These are phyloP conservation scores for Plasmodium inui DNA, from an alignment of 169 alveolate species.

Conservation along the genomic window DNA sequence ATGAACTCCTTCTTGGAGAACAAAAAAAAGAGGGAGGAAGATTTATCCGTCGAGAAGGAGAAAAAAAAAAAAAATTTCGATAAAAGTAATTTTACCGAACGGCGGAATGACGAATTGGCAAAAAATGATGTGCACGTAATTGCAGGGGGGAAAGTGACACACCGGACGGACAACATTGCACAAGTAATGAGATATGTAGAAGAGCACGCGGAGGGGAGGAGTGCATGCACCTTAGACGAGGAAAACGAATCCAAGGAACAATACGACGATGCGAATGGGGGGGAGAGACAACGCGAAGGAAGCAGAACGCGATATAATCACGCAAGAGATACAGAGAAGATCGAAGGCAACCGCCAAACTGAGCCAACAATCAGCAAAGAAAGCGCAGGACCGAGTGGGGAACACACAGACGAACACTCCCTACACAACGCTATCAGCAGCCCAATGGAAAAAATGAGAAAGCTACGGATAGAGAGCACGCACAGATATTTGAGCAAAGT, in stretches of 20 bases:
- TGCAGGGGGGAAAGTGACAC: not conserved
- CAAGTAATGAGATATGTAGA: not conserved
- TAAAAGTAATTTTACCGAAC: constrained; percentile 33
- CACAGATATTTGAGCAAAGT: constrained; percentile 22
- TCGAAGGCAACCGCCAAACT: not conserved
- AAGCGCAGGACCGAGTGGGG: not conserved
- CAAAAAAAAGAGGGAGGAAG: constrained; percentile 26
- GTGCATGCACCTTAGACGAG: not conserved
- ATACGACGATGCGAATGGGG: not conserved
- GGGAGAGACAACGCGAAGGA: not conserved
- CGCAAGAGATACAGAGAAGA: not conserved
- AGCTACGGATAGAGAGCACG: constrained; percentile 8
- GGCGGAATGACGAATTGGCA: not conserved
- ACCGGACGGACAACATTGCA: not conserved
- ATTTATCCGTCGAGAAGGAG: not conserved
- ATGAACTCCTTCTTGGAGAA: not conserved
- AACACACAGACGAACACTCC: not conserved
- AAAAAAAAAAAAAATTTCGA: constrained; percentile 25
- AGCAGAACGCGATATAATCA: not conserved
- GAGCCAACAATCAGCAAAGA: not conserved
- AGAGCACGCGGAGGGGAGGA: not conserved
- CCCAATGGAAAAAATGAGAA: constrained; percentile 23
- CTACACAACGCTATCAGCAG: not conserved
- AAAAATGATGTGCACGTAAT: constrained; percentile 16
- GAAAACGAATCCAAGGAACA: not conserved